Base-by-base conservation (phyloP, 257 asterid genomes). In the Przewalskia tangutica region DNA sequence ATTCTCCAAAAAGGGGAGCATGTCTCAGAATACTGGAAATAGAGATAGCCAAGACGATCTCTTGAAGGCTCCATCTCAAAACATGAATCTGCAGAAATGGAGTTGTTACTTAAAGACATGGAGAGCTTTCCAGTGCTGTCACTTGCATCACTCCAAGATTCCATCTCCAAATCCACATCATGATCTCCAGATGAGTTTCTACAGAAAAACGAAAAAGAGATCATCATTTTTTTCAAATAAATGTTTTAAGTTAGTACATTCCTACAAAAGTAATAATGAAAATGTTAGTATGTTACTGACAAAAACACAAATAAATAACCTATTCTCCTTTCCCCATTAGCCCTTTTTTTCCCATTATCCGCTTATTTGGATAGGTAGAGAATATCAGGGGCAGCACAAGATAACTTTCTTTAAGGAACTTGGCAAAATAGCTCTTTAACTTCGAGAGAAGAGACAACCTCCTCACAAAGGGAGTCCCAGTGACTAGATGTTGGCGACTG, bases 1-100 rank as follows among this genome's bases (percentile, higher is more conserved):
- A 56, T 59, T 58, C 89, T 82, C 82, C 85, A 46, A 14, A 32
- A 86, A 32, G 89, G 89, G 20, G 89, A 73, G 18, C 65, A 64
- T 9, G 60, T 48, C 12, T 86, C 89, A 38, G 42, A 58, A 58
- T 79, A 86, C 10, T 84, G 84, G 67, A 82, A 84, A 50, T 84
- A 84, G 38, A 84, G 87, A 54, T 75, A 50, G 27, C 87, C 89
- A 17, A 86, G 76, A 4, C 79, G 81, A 50, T 81, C 77, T 18
- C 27, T 65, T 10, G 84, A 77, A 51, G 14, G 18, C 36, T 81
- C 83, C 7, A 12, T 16, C 40, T 81, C 86, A 81, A 77, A 17
- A 6, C 65, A 27, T 34, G 81, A 76, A 76, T 85, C 86, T 46
- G 7, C 80, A 17, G 80, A 82, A 6, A 58, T 23, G 23, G 86